Evolutionary conservation across 140 eudicot species (phyloP).

Genomic region (Oenanthe javanica): DNA sequence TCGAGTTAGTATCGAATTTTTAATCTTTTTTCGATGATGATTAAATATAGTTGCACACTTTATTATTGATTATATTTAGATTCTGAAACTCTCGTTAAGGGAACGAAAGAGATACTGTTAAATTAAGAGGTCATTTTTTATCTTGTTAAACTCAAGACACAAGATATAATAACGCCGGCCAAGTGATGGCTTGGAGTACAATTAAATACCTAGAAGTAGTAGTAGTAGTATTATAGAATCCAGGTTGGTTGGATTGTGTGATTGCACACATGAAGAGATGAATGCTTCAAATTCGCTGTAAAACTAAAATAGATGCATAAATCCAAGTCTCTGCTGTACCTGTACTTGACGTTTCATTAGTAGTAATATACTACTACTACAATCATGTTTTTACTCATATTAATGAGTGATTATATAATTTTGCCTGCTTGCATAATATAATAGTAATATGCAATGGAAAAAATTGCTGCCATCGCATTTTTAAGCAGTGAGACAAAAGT

Average conservation of each 20-base stretch:
- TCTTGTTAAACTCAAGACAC: too few relatives aligned
- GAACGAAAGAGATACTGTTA: too few relatives aligned
- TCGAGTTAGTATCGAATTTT: too few relatives aligned
- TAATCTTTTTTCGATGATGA: too few relatives aligned
- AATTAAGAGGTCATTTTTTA: too few relatives aligned
- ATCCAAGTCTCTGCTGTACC: slow-evolving; percentile 2
- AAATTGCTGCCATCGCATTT: not conserved
- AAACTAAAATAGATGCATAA: not conserved
- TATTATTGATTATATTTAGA: too few relatives aligned
- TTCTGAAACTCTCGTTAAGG: too few relatives aligned
- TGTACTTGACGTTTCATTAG: not conserved
- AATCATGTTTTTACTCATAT: not conserved
- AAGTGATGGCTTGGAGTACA: too few relatives aligned
- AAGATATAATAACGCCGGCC: too few relatives aligned
- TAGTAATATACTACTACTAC: not conserved
- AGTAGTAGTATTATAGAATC: not conserved
- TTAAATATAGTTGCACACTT: too few relatives aligned
- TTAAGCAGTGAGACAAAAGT: slow-evolving; percentile 1
- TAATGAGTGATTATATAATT: not conserved
- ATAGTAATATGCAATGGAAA: not conserved
- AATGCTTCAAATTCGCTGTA: not conserved
- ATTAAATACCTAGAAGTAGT: not conserved
- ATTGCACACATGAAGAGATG: slow-evolving; percentile 1
- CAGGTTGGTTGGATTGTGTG: slow-evolving; percentile 6
- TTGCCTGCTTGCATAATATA: not conserved